Evolutionary conservation across 495 filamentous ascomycete species (phyloP).

Genomic region (Monascus purpureus): DNA sequence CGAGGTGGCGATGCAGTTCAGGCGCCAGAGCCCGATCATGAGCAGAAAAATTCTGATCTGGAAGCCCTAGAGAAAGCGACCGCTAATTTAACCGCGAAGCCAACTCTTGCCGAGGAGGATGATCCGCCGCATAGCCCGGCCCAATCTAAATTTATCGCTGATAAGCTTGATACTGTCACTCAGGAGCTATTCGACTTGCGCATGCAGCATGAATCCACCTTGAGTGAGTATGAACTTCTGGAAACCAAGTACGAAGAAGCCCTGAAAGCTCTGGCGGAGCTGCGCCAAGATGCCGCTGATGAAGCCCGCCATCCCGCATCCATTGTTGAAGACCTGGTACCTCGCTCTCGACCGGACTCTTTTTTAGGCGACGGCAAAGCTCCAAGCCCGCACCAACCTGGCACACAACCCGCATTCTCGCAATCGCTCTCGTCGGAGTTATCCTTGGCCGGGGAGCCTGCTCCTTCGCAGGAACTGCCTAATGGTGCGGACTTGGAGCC

Average conservation of each 20-base stretch:
- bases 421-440: constrained; percentile 93
- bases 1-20: constrained; percentile 18
- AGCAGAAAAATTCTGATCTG: constrained; percentile 12
- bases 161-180: constrained; percentile 84
- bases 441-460: constrained; percentile 82
- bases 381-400: constrained; percentile 55
- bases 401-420: constrained; percentile 72
- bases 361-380: constrained; percentile 82
- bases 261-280: constrained; percentile 59
- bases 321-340: constrained; percentile 33
- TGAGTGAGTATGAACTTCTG: constrained; percentile 70
- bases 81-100: constrained; percentile 13
- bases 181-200: constrained; percentile 86
- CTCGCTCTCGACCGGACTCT: constrained; percentile 62
- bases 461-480: constrained; percentile 47
- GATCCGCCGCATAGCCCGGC: constrained; percentile 49
- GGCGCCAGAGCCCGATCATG: constrained; percentile 5
- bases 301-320: constrained; percentile 57
- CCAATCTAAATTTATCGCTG: constrained; percentile 72
- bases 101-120: constrained; percentile 7
- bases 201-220: constrained; percentile 74
- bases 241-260: constrained; percentile 85
- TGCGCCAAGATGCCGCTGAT: constrained; percentile 69
- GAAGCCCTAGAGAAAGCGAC: constrained; percentile 18
- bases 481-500: constrained; percentile 21